Conservation (phyloP, 371 early-diverging fungal genomes). For the Actinomucor elegans region DNA sequence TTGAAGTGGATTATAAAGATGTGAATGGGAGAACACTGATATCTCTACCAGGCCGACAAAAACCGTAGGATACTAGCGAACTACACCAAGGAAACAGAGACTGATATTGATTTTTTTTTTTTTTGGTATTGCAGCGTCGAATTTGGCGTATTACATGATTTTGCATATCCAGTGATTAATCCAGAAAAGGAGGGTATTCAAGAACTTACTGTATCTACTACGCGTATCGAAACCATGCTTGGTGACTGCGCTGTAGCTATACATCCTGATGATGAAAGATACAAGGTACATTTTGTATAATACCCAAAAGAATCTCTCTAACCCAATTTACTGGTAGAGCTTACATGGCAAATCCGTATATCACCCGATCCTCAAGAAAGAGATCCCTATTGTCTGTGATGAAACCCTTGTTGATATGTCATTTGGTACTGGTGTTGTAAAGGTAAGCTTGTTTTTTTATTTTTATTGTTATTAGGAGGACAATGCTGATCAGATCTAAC, state of each 20-base stretch:
- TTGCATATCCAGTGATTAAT: conserved; percentile 65
- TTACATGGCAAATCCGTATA: conserved; percentile 80
- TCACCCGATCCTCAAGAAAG: conserved; percentile 83
- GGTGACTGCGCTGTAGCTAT: conserved; percentile 98
- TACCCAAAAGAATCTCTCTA: too few species aligned
- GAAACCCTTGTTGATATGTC: conserved; percentile 88
- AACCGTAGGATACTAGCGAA: too few species aligned
- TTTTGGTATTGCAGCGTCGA: conserved; percentile 53
- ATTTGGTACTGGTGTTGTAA: conserved; percentile 98
- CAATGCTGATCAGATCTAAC: not conserved
- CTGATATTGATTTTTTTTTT: conserved; percentile 4
- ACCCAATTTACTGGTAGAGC: too few species aligned
- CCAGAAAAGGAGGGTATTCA: conserved; percentile 50
- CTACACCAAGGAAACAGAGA: too few species aligned
- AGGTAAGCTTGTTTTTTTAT: conserved; percentile 54
- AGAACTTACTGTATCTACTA: conserved; percentile 91
- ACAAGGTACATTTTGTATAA: conserved; percentile 56
- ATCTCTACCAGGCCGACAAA: conserved; percentile 67
- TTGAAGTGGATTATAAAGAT: conserved; percentile 85
- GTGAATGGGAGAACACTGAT: conserved; percentile 61
- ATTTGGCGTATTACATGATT: conserved; percentile 74
- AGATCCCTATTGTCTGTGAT: conserved; percentile 89
- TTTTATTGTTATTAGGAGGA: not conserved
- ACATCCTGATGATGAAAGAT: conserved; percentile 89
- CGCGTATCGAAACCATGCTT: conserved; percentile 98